Evolutionary conservation across 1,284 basidiomycete species (phyloP).

Genomic region (Retiboletus fuscus): DNA sequence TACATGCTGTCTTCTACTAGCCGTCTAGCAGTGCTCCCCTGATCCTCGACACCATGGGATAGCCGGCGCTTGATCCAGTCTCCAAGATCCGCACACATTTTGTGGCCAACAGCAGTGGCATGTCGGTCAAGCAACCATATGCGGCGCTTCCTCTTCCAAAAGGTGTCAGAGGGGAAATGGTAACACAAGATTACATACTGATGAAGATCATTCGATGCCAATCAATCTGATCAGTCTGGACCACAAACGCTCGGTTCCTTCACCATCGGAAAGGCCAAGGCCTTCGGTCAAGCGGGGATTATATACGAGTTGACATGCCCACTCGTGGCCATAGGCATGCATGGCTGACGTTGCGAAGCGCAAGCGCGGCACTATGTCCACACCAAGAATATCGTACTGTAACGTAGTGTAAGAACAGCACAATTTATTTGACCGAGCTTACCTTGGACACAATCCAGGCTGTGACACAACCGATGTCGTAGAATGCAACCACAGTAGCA

Average conservation of each 20-base stretch:
- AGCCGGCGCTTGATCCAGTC: slow-evolving; percentile 43
- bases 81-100: slow-evolving; percentile 42
- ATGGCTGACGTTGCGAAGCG: neutral
- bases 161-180: no score
- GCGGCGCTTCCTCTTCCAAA: slow-evolving; percentile 15
- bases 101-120: slow-evolving; percentile 32
- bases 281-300: neutral
- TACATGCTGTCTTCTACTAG: slow-evolving; percentile 32
- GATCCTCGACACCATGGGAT: slow-evolving; percentile 40
- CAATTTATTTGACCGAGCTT: neutral
- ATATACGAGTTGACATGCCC: neutral
- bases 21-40: slow-evolving; percentile 18
- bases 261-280: neutral
- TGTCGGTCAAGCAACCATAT: slow-evolving; percentile 49
- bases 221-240: neutral
- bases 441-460: neutral
- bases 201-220: neutral
- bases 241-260: neutral
- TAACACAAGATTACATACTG: neutral
- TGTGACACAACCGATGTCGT: neutral
- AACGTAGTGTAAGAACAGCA: neutral
- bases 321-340: neutral
- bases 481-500: neutral
- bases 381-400: neutral
- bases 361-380: neutral